Conservation (phyloP, 805 yeast species). For the Spathaspora boniae region DNA sequence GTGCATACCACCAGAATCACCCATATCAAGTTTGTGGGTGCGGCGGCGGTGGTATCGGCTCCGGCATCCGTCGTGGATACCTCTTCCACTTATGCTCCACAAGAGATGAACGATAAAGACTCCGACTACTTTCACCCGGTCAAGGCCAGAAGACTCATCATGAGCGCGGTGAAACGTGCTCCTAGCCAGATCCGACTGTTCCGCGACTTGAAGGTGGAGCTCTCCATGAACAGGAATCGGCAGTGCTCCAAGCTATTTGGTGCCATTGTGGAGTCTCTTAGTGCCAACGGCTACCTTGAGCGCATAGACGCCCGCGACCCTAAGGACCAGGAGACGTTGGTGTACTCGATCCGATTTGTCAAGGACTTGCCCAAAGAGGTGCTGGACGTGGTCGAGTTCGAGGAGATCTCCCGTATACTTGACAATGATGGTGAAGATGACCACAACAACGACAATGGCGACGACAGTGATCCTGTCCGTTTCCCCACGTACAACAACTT, state of each 20-base stretch:
- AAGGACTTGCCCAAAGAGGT: slow-evolving; percentile 47
- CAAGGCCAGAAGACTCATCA: slow-evolving; percentile 35
- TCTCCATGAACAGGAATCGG: slow-evolving; percentile 44
- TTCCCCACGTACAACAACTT: slow-evolving; percentile 46
- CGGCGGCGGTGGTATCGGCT: neutral
- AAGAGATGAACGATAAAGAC: slow-evolving; percentile 4
- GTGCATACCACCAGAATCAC: slow-evolving; percentile 53
- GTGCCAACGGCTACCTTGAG: slow-evolving; percentile 43
- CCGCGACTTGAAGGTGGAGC: slow-evolving; percentile 57
- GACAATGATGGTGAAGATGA: slow-evolving; percentile 21
- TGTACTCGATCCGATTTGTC: slow-evolving; percentile 39
- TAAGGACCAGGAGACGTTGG: slow-evolving; percentile 23
- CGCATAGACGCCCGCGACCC: slow-evolving; percentile 47
- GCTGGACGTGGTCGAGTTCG: slow-evolving; percentile 36
- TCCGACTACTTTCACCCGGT: slow-evolving; percentile 21
- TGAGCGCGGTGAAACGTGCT: slow-evolving; percentile 51
- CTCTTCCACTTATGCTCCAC: too few species aligned
- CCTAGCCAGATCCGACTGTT: slow-evolving; percentile 60
- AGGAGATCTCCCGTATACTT: slow-evolving; percentile 3
- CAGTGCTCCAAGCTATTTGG: slow-evolving; percentile 45
- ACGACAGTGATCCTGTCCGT: slow-evolving; percentile 15
- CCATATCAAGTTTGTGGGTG: slow-evolving; percentile 42
- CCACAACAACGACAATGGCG: slow-evolving; percentile 22
- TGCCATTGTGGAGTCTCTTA: slow-evolving; percentile 44
- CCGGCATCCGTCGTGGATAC: neutral